Evolutionary conservation across 1,284 basidiomycete genomes (phyloP).

Genomic region (Gymnopus androsaceus): DNA sequence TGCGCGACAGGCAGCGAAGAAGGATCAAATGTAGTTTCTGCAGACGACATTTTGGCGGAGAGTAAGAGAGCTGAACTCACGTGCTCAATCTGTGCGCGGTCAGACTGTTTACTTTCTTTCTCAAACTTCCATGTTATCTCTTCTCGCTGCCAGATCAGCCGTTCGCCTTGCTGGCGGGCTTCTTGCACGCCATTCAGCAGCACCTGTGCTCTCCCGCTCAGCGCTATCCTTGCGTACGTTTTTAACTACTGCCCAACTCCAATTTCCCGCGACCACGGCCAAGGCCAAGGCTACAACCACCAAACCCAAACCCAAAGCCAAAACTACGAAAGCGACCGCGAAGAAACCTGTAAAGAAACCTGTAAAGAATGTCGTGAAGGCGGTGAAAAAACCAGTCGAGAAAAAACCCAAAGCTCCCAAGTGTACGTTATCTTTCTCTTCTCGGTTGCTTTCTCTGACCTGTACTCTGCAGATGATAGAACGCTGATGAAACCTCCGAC

Average conservation of each 20-base stretch:
- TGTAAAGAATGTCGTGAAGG: too few species aligned
- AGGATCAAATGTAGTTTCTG: conserved; percentile 19
- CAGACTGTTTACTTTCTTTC: not conserved
- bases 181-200: not conserved
- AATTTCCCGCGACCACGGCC: conserved; percentile 14
- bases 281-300: conserved; percentile 6
- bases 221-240: conserved; percentile 26
- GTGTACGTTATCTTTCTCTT: not conserved
- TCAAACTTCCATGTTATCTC: conserved; percentile 18
- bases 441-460: not conserved
- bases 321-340: conserved; percentile 6
- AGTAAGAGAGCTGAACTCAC: not conserved
- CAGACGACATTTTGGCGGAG: not conserved
- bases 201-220: conserved; percentile 6
- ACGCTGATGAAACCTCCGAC: conserved; percentile 8
- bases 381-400: not conserved
- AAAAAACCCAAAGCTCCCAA: conserved; percentile 15
- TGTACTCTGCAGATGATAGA: not conserved
- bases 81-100: not conserved
- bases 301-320: conserved; percentile 11
- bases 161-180: not conserved
- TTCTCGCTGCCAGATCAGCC: not conserved
- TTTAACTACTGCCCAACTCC: conserved; percentile 23
- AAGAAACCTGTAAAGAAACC: too few species aligned
- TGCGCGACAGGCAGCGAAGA: conserved; percentile 48